phyloP scores from a whole-genome alignment of 345 rosid species.

The Eucalyptus erythrocorys region DNA sequence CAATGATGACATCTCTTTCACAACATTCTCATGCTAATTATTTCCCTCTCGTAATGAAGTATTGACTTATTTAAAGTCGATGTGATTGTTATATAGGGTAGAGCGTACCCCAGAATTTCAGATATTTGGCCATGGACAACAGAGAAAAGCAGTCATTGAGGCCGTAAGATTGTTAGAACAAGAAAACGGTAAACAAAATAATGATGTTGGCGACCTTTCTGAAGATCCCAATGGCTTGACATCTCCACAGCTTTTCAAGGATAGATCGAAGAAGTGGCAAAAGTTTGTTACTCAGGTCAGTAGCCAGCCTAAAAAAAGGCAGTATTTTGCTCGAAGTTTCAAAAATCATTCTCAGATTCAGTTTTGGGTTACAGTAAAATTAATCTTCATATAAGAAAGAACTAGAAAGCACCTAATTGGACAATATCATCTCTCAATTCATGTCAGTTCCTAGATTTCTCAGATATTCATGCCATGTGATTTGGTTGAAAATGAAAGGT shows the following conservation, averaged over 20 bases:
- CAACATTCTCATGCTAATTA: background rate
- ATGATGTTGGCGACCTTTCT: constrained; percentile 17
- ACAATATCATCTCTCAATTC: background rate
- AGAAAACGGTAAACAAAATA: constrained; percentile 26
- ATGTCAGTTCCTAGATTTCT: background rate
- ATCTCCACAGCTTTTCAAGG: constrained; percentile 49
- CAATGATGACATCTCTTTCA: background rate
- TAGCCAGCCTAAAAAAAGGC: background rate
- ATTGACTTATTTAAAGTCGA: background rate
- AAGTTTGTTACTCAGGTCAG: constrained; percentile 83
- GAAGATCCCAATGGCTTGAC: constrained; percentile 20
- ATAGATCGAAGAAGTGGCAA: constrained; percentile 84
- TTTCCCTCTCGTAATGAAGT: background rate
- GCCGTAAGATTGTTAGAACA: constrained; percentile 64
- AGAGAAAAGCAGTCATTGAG: constrained; percentile 91
- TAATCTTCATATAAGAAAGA: background rate
- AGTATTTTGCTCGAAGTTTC: background rate
- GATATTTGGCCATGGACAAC: constrained; percentile 86
- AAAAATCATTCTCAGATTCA: background rate
- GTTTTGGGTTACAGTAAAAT: background rate
- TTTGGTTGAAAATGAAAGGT: background rate
- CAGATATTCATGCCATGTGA: background rate
- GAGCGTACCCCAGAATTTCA: constrained; percentile 79
- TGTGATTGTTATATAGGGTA: constrained; percentile 24
- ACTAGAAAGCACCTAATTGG: background rate